A percentile compares a stretch with the other conserved stretches of the same genome.
Evolutionary conservation across 2,329 filamentous ascomycete species (phyloP).

Genomic region (Fusarium xylarioides): DNA sequence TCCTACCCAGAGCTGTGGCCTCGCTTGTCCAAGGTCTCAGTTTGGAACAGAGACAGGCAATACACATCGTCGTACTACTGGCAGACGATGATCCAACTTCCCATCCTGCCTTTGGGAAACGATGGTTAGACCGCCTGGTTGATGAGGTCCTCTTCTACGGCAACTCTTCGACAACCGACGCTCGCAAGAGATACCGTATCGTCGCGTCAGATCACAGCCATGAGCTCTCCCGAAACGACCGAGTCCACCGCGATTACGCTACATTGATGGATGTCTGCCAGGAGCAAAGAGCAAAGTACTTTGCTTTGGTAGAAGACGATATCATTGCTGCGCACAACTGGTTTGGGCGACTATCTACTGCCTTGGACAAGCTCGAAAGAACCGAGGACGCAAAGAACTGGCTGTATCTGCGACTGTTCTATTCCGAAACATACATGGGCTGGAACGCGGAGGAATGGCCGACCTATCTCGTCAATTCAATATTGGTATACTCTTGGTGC

Average conservation of each 20-base stretch:
- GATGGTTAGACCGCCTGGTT: conserved; percentile 43
- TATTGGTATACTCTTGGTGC: not conserved
- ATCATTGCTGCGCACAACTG: conserved; percentile 45
- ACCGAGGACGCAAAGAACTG: conserved; percentile 37
- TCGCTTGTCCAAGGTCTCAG: conserved; percentile 45
- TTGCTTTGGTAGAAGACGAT: conserved; percentile 47
- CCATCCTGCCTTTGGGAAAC: conserved; percentile 43
- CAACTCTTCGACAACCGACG: rapidly evolving
- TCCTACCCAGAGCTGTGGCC: conserved; percentile 38
- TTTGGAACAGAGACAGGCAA: conserved; percentile 36
- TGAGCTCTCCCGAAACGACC: conserved; percentile 28
- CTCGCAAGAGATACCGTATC: rapidly evolving
- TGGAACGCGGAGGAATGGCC: conserved; percentile 49
- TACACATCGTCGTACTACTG: conserved; percentile 44
- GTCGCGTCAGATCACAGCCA: not conserved
- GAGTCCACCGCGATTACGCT: conserved; percentile 44
- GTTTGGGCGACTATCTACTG: conserved; percentile 35
- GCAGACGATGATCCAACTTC: conserved; percentile 40
- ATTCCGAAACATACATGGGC: conserved; percentile 47
- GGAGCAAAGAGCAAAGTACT: conserved; percentile 36
- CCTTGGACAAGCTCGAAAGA: conserved; percentile 23
- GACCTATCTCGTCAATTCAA: conserved; percentile 31
- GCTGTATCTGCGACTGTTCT: conserved; percentile 49
- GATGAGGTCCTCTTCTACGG: conserved; percentile 46
- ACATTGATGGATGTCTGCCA: conserved; percentile 40